A percentile compares a stretch with the other conserved stretches of the same genome.
Evolutionary conservation across 2,329 filamentous ascomycete species (phyloP).

Genomic region (Verticillium alfalfae): DNA sequence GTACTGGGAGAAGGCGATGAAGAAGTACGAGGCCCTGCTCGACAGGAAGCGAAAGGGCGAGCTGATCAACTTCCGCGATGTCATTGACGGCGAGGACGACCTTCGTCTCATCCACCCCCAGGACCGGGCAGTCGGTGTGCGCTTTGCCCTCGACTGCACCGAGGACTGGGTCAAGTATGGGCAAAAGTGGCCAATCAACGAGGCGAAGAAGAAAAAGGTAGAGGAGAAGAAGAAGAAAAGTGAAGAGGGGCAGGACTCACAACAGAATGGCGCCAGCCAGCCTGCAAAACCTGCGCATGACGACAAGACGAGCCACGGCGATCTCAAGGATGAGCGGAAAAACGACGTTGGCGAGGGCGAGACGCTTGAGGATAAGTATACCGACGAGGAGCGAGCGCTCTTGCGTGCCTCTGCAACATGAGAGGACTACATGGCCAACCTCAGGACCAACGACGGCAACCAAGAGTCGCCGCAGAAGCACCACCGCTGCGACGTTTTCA

Average conservation of each 20-base stretch:
- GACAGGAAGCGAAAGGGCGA: slow-evolving; percentile 14
- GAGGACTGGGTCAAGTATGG: slow-evolving; percentile 43
- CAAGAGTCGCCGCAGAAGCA: slow-evolving; percentile 11
- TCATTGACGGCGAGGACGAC: slow-evolving; percentile 28
- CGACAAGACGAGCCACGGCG: neutral
- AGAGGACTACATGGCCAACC: slow-evolving; percentile 31
- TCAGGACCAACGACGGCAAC: slow-evolving; percentile 32
- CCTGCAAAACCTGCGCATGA: neutral
- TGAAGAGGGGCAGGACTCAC: neutral
- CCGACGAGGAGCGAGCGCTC: slow-evolving; percentile 34
- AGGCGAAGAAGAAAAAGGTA: slow-evolving; percentile 20
- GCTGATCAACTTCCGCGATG: slow-evolving; percentile 30
- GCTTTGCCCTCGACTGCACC: slow-evolving; percentile 40
- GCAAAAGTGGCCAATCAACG: slow-evolving; percentile 42
- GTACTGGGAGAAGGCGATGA: neutral
- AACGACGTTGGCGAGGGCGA: slow-evolving; percentile 11
- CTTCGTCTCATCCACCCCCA: slow-evolving; percentile 36
- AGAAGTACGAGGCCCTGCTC: slow-evolving; percentile 1
- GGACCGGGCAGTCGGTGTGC: slow-evolving; percentile 38
- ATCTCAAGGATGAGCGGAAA: slow-evolving; percentile 13
- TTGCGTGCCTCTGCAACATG: slow-evolving; percentile 33
- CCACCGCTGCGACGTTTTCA: slow-evolving; percentile 12
- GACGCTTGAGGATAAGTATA: slow-evolving; percentile 15
- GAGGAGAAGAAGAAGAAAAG: slow-evolving; percentile 13
- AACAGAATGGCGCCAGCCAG: neutral